These are phyloP conservation scores for Candida lessepsii DNA, from an alignment of 805 yeast species.

Conservation along the genomic window DNA sequence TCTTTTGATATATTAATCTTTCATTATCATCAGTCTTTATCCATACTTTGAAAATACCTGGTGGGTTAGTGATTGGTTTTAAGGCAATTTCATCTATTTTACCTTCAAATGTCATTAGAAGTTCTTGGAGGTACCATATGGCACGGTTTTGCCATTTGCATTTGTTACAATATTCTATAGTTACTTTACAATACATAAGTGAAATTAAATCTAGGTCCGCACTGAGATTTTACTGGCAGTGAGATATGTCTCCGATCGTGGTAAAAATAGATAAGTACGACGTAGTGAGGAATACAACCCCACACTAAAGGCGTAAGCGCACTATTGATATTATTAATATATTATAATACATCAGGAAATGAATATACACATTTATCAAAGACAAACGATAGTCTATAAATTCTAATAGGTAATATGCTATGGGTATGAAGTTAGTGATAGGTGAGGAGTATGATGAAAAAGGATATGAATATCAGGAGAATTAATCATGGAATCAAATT, in stretches of 20 bases:
- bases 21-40: conserved; percentile 10
- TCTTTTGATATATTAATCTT: conserved; percentile 48
- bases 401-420: no score
- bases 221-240: neutral
- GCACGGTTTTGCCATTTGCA: conserved; percentile 91
- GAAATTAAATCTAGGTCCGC: no score
- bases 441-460: no score
- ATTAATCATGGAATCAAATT: no score
- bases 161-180: conserved; percentile 72
- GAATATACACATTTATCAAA: no score
- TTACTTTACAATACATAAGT: conserved; percentile 27
- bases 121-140: conserved; percentile 82
- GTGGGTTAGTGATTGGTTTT: conserved; percentile 22
- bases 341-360: neutral
- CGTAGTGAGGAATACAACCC: no score
- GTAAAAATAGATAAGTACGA: no score
- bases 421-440: no score
- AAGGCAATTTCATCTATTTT: conserved; percentile 45
- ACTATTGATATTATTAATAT: no score
- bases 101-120: conserved; percentile 76
- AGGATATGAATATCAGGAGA: no score
- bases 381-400: conserved; percentile 2
- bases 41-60: conserved; percentile 26
- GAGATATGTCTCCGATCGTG: no score
- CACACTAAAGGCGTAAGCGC: no score